Evolutionary conservation across 352 stramenopile genomes (phyloP).

Genomic region (Globisporangium polare): DNA sequence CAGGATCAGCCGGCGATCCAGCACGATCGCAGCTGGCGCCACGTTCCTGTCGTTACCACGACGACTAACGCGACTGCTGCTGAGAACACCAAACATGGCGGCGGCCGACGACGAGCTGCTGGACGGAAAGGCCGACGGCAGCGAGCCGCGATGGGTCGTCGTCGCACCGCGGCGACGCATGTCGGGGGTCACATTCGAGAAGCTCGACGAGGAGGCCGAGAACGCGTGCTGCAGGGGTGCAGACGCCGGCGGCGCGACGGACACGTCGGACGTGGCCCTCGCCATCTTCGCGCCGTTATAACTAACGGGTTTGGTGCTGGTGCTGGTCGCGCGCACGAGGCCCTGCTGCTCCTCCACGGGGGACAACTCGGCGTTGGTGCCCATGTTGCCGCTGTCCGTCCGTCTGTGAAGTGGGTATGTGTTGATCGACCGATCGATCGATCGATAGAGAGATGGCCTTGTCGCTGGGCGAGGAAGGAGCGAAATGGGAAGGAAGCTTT

Average conservation of each 20-base stretch:
- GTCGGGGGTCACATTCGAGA: constrained; percentile 10
- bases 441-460: neutral
- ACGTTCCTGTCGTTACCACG: neutral
- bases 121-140: constrained; percentile 11
- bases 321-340: neutral
- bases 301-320: neutral
- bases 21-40: constrained; percentile 20
- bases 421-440: neutral
- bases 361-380: constrained; percentile 5
- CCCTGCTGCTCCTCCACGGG: neutral
- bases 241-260: neutral
- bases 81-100: constrained; percentile 4
- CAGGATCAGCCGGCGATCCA: constrained; percentile 63
- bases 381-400: neutral
- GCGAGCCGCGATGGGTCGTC: constrained; percentile 11
- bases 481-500: too few relatives aligned
- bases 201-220: constrained; percentile 23
- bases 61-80: constrained; percentile 3
- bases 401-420: neutral
- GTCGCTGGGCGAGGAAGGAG: neutral
- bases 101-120: neutral
- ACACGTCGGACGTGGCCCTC: neutral
- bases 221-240: constrained; percentile 57
- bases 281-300: neutral
- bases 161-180: constrained; percentile 14